These are phyloP conservation scores for Pichia sp. DNA, from an alignment of 1,139 yeast genomes.

Conservation along the genomic window DNA sequence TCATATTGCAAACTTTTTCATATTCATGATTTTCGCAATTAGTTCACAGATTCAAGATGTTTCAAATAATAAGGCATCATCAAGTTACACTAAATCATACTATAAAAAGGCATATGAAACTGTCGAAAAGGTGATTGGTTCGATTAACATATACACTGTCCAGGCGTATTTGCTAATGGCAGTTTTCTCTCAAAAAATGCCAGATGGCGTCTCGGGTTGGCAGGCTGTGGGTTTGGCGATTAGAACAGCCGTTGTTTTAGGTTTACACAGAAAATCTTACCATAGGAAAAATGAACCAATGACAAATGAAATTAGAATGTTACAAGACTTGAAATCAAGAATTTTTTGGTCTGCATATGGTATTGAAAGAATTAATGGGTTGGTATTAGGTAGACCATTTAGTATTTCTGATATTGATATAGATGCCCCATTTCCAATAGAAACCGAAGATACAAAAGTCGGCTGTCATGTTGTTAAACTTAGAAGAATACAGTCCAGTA, in stretches of 20 bases:
- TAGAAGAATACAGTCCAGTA: slow-evolving; percentile 35
- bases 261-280: slow-evolving; percentile 30
- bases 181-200: slow-evolving; percentile 34
- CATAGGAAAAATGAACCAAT: slow-evolving; percentile 5
- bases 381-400: slow-evolving; percentile 30
- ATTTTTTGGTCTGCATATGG: slow-evolving; percentile 32
- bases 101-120: slow-evolving; percentile 43
- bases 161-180: slow-evolving; percentile 33
- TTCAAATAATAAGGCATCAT: slow-evolving; percentile 37
- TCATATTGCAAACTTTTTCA: slow-evolving; percentile 36
- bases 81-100: slow-evolving; percentile 46
- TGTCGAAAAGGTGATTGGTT: slow-evolving; percentile 34
- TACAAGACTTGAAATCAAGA: slow-evolving; percentile 22
- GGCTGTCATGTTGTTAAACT: slow-evolving; percentile 36
- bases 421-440: slow-evolving; percentile 28
- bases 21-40: slow-evolving; percentile 52
- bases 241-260: slow-evolving; percentile 29
- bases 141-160: slow-evolving; percentile 26
- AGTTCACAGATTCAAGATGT: slow-evolving; percentile 47
- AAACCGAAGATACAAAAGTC: slow-evolving; percentile 23
- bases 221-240: slow-evolving; percentile 33
- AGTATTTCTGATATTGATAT: slow-evolving; percentile 29
- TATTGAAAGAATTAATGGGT: slow-evolving; percentile 28
- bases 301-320: slow-evolving; percentile 4
- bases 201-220: slow-evolving; percentile 34